Conservation (phyloP, 1,139 yeast species). For the Kurtzmaniella quercitrusa region DNA sequence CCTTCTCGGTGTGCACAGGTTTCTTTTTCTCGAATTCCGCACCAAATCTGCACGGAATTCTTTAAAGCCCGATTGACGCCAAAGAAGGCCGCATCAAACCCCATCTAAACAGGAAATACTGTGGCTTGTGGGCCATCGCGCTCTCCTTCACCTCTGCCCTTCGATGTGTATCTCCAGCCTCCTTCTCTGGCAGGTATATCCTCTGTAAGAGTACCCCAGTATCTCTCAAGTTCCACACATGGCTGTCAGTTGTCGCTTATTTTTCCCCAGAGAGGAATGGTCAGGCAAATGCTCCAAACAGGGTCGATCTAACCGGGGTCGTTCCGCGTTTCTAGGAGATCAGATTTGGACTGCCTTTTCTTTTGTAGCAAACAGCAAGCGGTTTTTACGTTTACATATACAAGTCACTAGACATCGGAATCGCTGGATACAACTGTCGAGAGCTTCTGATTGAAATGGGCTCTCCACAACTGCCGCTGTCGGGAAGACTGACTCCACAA, state of each 20-base stretch:
- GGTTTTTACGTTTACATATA: neutral
- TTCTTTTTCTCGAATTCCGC: too few species aligned
- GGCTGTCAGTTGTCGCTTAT: neutral
- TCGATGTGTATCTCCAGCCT: neutral
- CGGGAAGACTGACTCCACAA: neutral
- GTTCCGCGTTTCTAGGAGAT: neutral
- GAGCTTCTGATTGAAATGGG: neutral
- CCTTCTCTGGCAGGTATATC: too few species aligned
- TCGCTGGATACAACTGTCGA: too few species aligned
- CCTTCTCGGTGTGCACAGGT: too few species aligned
- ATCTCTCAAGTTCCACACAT: too few species aligned
- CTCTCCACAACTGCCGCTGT: neutral
- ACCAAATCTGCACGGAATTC: neutral
- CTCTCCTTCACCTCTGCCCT: neutral
- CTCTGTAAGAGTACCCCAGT: too few species aligned
- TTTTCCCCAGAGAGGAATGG: neutral
- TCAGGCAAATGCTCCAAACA: neutral
- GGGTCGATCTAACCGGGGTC: neutral
- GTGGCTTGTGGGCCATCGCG: neutral
- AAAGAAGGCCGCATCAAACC: neutral
- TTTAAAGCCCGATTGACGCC: neutral
- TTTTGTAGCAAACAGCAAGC: neutral
- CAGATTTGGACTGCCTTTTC: neutral
- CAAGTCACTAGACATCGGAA: neutral
- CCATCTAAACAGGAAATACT: neutral